A percentile compares a stretch with the other conserved stretches of the same genome.
phyloP scores from a whole-genome alignment of 495 filamentous ascomycete genomes.

The Hypoxylon crocopeplum region DNA sequence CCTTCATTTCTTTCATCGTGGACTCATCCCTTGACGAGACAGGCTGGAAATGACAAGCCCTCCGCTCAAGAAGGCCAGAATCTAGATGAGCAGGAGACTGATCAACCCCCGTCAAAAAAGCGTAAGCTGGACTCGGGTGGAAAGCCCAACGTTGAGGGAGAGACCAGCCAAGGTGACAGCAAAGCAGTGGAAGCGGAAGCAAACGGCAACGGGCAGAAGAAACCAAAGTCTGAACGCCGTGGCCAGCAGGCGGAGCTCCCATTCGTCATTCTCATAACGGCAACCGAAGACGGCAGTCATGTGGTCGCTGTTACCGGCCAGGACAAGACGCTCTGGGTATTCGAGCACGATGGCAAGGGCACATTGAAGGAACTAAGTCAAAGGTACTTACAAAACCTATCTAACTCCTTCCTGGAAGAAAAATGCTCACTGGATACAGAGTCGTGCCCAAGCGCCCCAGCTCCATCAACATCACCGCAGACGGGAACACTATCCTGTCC shows the following conservation, averaged over 20 bases:
- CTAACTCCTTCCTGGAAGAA: not conserved
- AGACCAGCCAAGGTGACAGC: constrained; percentile 12
- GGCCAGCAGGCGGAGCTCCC: constrained; percentile 43
- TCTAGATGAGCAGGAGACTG: constrained; percentile 28
- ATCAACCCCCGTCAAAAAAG: constrained; percentile 37
- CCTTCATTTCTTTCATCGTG: constrained; percentile 59
- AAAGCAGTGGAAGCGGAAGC: constrained; percentile 3
- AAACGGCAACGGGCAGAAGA: constrained; percentile 19
- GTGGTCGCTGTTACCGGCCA: constrained; percentile 81
- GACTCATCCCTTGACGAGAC: constrained; percentile 42
- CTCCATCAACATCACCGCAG: constrained; percentile 70
- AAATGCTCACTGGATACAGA: constrained; percentile 52
- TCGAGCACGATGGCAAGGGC: constrained; percentile 67
- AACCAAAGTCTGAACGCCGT: constrained; percentile 20
- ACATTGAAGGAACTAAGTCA: constrained; percentile 71
- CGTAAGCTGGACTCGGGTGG: constrained; percentile 40
- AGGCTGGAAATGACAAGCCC: constrained; percentile 12
- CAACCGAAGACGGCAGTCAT: constrained; percentile 66
- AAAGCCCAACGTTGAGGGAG: constrained; percentile 13
- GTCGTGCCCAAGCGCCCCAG: constrained; percentile 88
- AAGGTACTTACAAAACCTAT: constrained; percentile 61
- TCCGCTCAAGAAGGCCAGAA: constrained; percentile 29
- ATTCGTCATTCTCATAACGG: constrained; percentile 63
- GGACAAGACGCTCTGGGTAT: constrained; percentile 89
- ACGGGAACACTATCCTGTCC: constrained; percentile 73